Conservation (phyloP, 306 rosid species). For the Fagus crenata region DNA sequence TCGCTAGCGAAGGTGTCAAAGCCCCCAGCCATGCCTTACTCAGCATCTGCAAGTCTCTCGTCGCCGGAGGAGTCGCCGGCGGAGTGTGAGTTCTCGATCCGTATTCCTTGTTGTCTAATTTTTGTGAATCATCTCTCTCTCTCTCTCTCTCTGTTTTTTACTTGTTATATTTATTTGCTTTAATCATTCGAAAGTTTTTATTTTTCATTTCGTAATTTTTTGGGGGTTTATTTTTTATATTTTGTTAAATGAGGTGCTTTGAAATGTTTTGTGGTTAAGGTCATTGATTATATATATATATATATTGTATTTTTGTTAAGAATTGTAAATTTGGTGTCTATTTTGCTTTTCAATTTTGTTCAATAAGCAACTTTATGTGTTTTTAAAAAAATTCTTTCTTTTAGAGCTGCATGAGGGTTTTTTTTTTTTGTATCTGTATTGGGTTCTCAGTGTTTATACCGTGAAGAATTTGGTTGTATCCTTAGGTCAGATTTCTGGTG, state of each 20-base stretch:
- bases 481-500: neutral
- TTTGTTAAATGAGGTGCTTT: no score
- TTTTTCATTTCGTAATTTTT: neutral
- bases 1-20: constrained; percentile 43
- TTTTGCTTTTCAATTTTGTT: neutral
- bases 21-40: constrained; percentile 48
- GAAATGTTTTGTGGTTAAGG: no score
- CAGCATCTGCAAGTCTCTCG: constrained; percentile 61
- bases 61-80: constrained; percentile 75
- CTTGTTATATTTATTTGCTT: neutral
- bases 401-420: neutral
- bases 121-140: neutral
- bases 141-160: no score
- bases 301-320: neutral
- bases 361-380: neutral
- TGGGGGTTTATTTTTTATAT: no score
- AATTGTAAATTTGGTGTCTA: neutral
- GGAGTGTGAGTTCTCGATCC: constrained; percentile 55
- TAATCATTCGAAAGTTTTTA: neutral
- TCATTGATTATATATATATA: no score
- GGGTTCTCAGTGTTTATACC: no score
- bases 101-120: neutral
- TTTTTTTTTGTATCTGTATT: neutral
- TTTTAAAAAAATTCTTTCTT: neutral
- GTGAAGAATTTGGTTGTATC: neutral